Percentiles rank a stretch among this genome's conserved stretches.
Conservation (phyloP, 257 asterid species). For the Ilex asprella region DNA sequence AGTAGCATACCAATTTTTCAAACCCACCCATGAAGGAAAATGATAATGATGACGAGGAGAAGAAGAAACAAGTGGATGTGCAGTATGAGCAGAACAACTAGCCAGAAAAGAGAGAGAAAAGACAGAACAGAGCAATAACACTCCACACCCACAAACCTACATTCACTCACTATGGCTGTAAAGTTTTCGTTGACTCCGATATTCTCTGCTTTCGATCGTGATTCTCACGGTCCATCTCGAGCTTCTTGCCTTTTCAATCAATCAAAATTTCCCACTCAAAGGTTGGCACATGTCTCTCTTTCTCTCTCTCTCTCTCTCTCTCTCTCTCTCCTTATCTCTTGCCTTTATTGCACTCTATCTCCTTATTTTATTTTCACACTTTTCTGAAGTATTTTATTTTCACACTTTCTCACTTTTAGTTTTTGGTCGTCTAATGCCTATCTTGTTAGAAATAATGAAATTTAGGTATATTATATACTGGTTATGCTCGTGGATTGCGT, state of each 20-base stretch:
- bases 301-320: constrained; percentile 12
- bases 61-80: no score
- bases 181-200: constrained; percentile 53
- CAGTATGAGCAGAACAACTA: no score
- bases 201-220: constrained; percentile 40
- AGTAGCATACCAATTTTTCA: neutral
- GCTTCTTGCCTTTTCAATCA: constrained; percentile 55
- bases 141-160: constrained; percentile 40
- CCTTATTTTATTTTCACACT: constrained; percentile 15
- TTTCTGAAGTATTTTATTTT: constrained; percentile 13
- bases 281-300: constrained; percentile 3
- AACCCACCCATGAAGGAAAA: no score
- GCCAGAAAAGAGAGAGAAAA: no score
- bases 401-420: constrained; percentile 11
- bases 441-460: neutral
- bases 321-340: constrained; percentile 18
- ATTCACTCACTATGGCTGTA: constrained; percentile 36
- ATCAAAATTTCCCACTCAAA: constrained; percentile 15
- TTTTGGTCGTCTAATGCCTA: constrained; percentile 7
- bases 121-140: no score
- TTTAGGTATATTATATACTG: neutral
- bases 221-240: constrained; percentile 53
- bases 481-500: neutral
- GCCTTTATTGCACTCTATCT: constrained; percentile 10
- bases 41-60: no score